Evolutionary conservation across 2,329 filamentous ascomycete genomes (phyloP), one percentile per base, ranked within the genome.

Genomic region (Aspergillus transmontanensis): DNA sequence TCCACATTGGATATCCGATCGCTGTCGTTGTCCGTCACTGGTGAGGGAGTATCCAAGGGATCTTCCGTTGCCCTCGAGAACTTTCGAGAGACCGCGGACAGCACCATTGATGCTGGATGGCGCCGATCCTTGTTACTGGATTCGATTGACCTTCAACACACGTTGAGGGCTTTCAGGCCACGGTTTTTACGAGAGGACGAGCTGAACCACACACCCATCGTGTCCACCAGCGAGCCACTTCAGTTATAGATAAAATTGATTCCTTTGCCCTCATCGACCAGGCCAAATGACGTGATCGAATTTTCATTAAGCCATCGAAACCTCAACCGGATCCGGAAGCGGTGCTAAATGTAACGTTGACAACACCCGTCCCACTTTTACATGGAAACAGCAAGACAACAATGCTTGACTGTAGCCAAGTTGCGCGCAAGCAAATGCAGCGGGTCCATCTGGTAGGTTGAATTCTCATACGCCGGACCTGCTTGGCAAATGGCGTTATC

Each of bases 401-500:
- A 36, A 54, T 36, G 50, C 50, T 54, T 54, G n/a, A 16, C 1
- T 34, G 9, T 23, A 54, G 50, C 50, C 50, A 54, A 54, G 30
- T 54, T 54, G n/a, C 2, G 50, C 9, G 68, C 26, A 11, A 43
- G 53, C 36, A 53, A 41, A 9, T 58, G 19, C 10, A 45, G 41
- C 41, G 28, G 41, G 26, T 30, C 30, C 21, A 26, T 26, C 28
- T 45, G 39, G 21, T 28, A 28, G 41, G 50, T 23, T 36, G 23
- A 7, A 1, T 6, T 5, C 28, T 54, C 50, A 32, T 7, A 19
- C 30, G 11, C 26, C 19, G 50, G 32, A 16, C 36, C 19, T 16
- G 16, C 50, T 39, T 60, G 43, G 53, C 39, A 21, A 28, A 60
- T 60, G 59, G 51, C 51, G 59, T 60, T 60, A 60, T 60, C 51